Evolutionary conservation across 192 early-diverging fungal species (phyloP).

Genomic region (Spinellus fusiger): DNA sequence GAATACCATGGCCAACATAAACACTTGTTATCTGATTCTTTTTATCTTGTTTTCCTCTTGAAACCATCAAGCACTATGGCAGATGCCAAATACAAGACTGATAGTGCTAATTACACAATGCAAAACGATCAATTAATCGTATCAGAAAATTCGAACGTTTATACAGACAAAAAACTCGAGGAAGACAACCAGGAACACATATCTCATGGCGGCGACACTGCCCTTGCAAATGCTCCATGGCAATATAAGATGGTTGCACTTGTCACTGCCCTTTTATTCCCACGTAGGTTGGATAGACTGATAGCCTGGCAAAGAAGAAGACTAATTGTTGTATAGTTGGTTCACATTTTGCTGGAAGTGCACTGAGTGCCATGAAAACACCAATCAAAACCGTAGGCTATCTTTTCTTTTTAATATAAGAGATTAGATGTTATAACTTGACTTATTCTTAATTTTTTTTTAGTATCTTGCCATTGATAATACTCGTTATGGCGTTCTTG

Average conservation of each 20-base stretch:
- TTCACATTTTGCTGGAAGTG: conserved; percentile 63
- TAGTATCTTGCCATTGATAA: conserved; percentile 53
- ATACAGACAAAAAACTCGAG: neutral
- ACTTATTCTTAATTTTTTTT: neutral
- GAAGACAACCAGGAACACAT: neutral
- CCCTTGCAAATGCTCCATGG: conserved; percentile 33
- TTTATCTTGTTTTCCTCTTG: neutral
- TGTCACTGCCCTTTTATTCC: conserved; percentile 50
- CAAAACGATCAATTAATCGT: neutral
- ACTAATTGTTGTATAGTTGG: conserved; percentile 43
- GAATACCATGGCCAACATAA: neutral
- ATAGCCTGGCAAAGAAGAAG: neutral
- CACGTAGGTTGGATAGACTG: conserved; percentile 35
- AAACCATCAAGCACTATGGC: neutral
- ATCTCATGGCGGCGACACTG: conserved; percentile 14
- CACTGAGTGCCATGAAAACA: conserved; percentile 65
- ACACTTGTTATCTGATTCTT: neutral
- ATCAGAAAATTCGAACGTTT: neutral
- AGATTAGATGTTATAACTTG: neutral
- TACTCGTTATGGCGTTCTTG: conserved; percentile 56
- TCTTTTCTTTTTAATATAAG: neutral
- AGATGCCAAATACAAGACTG: neutral
- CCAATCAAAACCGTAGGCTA: conserved; percentile 59
- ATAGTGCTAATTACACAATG: too few species aligned
- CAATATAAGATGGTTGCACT: conserved; percentile 54